Conservation (phyloP, 2,329 filamentous ascomycete species). For the Pyrenochaeta sp. region DNA sequence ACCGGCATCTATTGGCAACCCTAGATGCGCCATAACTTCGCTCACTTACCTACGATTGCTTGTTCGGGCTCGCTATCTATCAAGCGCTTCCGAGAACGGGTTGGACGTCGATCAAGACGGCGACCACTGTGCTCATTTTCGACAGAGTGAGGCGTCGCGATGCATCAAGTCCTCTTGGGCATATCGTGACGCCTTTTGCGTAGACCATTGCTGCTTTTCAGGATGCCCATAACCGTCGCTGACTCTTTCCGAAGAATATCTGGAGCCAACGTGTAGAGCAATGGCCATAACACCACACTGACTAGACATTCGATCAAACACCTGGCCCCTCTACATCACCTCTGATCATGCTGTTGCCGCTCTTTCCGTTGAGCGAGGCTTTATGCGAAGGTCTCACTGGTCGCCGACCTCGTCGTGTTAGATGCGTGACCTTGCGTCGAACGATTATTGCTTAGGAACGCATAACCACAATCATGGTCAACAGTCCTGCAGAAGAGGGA, state of each 20-base stretch:
- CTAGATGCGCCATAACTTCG: slow-evolving; percentile 8
- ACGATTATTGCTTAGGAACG: neutral
- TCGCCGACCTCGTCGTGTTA: too few species aligned
- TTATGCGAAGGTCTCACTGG: too few species aligned
- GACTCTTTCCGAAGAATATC: neutral
- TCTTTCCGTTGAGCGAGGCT: too few species aligned
- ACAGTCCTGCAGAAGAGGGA: too few species aligned
- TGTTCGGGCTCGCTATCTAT: slow-evolving; percentile 8
- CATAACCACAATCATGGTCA: neutral
- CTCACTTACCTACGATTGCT: slow-evolving; percentile 9
- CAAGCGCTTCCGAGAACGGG: slow-evolving; percentile 3
- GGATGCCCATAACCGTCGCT: neutral
- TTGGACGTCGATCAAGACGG: slow-evolving; percentile 1
- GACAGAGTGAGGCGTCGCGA: neutral
- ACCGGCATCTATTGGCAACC: slow-evolving; percentile 4
- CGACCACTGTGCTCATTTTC: neutral
- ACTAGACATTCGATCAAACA: neutral
- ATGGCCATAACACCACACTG: neutral
- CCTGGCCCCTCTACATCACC: neutral
- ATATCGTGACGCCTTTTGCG: neutral
- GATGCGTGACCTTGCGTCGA: too few species aligned
- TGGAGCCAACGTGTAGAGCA: neutral
- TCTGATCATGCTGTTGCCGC: neutral
- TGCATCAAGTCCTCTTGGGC: neutral
- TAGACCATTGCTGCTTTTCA: neutral